Evolutionary conservation across 2,329 filamentous ascomycete species (phyloP).

Genomic region (Cyphellophora europaea): DNA sequence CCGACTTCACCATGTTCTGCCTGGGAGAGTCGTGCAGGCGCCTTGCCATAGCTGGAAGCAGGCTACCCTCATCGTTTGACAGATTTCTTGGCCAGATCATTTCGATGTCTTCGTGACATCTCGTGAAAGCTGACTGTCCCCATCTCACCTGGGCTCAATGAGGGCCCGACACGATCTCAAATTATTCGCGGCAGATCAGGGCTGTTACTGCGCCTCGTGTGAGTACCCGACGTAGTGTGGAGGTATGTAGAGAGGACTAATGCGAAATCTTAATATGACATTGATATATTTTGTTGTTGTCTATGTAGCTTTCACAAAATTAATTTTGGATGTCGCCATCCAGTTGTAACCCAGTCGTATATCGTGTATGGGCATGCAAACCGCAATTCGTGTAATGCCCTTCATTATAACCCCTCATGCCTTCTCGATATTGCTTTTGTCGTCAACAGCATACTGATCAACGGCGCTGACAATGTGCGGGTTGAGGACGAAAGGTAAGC

Average conservation of each 20-base stretch:
- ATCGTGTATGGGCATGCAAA: conserved; percentile 6
- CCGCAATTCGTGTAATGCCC: conserved; percentile 7
- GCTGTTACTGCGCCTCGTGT: conserved; percentile 5
- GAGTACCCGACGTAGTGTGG: conserved; percentile 6
- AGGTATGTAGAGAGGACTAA: conserved; percentile 3
- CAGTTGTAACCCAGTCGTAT: conserved; percentile 8
- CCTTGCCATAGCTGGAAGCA: conserved; percentile 7
- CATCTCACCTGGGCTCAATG: conserved; percentile 5
- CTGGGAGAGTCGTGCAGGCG: conserved; percentile 6
- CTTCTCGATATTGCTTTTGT: conserved; percentile 12
- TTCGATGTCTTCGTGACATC: conserved; percentile 8
- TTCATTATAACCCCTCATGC: conserved; percentile 10
- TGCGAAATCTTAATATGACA: conserved; percentile 2
- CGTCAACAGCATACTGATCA: conserved; percentile 11
- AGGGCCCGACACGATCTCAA: conserved; percentile 5
- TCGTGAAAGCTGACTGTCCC: conserved; percentile 5
- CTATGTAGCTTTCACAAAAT: conserved; percentile 10
- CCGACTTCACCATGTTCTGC: conserved; percentile 7
- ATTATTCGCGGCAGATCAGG: conserved; percentile 7
- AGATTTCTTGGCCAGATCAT: conserved; percentile 7
- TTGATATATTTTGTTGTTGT: conserved; percentile 10
- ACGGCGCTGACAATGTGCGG: conserved; percentile 11
- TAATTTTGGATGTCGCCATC: conserved; percentile 10
- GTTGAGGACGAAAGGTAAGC: conserved; percentile 11
- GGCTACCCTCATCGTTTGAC: conserved; percentile 6